Evolutionary conservation across 108 stramenopile species (phyloP).

Genomic region (Mayamaea pseudoterrestris): DNA sequence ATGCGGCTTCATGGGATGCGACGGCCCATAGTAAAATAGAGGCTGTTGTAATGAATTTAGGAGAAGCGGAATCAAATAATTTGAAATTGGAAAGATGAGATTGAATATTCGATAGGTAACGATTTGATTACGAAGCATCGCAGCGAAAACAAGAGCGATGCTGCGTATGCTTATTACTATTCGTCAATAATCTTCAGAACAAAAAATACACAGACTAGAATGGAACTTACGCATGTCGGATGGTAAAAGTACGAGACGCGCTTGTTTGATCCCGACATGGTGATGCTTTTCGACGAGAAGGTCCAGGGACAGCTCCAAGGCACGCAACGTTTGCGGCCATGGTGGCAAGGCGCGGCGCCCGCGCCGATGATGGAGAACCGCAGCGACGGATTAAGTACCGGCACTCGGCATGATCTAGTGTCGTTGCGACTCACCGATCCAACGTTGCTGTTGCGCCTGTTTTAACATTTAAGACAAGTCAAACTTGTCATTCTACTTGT

Average conservation of each 20-base stretch:
- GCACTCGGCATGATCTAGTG: too few species aligned
- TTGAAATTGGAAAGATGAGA: not conserved
- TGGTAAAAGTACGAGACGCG: slow-evolving; percentile 97
- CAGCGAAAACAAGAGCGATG: not conserved
- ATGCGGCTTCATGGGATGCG: slow-evolving; percentile 99
- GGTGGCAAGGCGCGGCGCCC: too few species aligned
- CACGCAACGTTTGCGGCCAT: too few species aligned
- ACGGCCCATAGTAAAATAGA: slow-evolving; percentile 98
- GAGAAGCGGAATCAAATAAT: not conserved
- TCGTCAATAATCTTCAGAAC: not conserved
- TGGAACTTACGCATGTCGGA: slow-evolving; percentile 77
- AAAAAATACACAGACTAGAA: not conserved
- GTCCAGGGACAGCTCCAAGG: too few species aligned
- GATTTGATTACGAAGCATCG: not conserved
- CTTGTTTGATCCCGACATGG: slow-evolving; percentile 38
- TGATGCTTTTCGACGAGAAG: not conserved
- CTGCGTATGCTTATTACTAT: not conserved
- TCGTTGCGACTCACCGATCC: too few species aligned
- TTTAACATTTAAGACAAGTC: too few species aligned
- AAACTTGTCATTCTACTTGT: too few species aligned
- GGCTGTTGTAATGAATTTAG: slow-evolving; percentile 14
- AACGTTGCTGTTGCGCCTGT: too few species aligned
- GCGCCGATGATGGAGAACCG: too few species aligned
- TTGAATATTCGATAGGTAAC: not conserved
- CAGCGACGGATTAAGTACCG: too few species aligned